Base-by-base conservation (phyloP, 2,329 filamentous ascomycete genomes). In the Ophiostoma quercus region DNA sequence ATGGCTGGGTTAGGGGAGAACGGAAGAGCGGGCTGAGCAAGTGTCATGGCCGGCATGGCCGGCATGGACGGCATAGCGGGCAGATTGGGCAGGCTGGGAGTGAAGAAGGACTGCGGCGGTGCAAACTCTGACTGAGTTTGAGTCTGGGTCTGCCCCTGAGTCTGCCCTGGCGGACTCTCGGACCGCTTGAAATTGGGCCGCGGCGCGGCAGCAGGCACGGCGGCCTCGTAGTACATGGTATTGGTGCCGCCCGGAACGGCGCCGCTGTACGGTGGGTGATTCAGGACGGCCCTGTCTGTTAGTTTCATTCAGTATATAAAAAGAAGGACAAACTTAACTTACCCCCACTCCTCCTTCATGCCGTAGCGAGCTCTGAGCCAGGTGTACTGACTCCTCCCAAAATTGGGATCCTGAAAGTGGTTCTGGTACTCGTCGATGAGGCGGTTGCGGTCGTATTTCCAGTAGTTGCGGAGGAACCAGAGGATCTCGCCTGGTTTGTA, bases 271-370 rank as follows among this genome's bases (percentile, higher is more conserved):
- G 73, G 73, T 14, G 73, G 73, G 3, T 68, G 39, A 22, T 74
- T 74, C 25, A 73, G 68, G 8, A 69, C 65, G 3, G 73, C 73
- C 1, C 73, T 74, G 2, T 6, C 5, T 65, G 62, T 65, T 14
- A 65, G 62, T n/a, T n/a, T n/a, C n/a, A n/a, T n/a, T n/a, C n/a
- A n/a, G n/a, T n/a, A n/a, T n/a, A n/a, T n/a, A n/a, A n/a, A n/a
- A n/a, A n/a, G n/a, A n/a, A n/a, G n/a, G n/a, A n/a, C n/a, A n/a
- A n/a, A n/a, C n/a, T n/a, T n/a, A n/a, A n/a, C n/a, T n/a, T n/a
- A 74, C 73, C 73, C 73, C 73, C 73, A 74, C 69, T 74, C 73
- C 1, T 22, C 62, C 43, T 73, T 74, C 72, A 73, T 73, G 19
- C 73, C 73, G 32, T 74, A 74, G 5, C 71, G 71, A 19, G 37